Conservation (phyloP, 768 basidiomycete species). For the Agaricus blazei region DNA sequence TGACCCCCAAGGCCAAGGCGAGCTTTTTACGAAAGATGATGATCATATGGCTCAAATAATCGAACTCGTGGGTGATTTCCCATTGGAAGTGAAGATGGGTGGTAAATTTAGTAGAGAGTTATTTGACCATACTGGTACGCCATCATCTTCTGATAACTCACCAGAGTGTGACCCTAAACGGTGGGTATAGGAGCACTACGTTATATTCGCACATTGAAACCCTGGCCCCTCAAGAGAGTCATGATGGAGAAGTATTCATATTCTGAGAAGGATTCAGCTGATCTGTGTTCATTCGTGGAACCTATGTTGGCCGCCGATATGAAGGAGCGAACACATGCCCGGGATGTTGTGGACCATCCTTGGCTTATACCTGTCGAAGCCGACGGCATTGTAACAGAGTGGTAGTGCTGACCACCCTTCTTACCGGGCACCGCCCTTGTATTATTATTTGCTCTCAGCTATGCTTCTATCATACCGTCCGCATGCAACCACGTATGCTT, state of each 20-base stretch:
- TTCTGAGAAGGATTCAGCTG: slow-evolving; percentile 47
- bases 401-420: slow-evolving; percentile 23
- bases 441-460: neutral
- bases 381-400: slow-evolving; percentile 39
- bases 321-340: slow-evolving; percentile 61
- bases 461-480: neutral
- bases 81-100: slow-evolving; percentile 69
- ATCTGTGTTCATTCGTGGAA: slow-evolving; percentile 61
- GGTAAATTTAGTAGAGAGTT: slow-evolving; percentile 83
- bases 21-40: slow-evolving; percentile 86
- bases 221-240: slow-evolving; percentile 78
- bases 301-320: slow-evolving; percentile 77
- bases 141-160: slow-evolving; percentile 7
- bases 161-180: neutral
- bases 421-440: neutral
- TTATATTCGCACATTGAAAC: slow-evolving; percentile 69
- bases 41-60: slow-evolving; percentile 96
- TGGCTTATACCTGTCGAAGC: slow-evolving; percentile 54
- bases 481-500: neutral
- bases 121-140: slow-evolving; percentile 66
- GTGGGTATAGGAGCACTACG: slow-evolving; percentile 51
- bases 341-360: slow-evolving; percentile 66
- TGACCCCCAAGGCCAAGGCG: slow-evolving; percentile 79
- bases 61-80: slow-evolving; percentile 81
- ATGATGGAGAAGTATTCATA: slow-evolving; percentile 89